Evolutionary conservation across 139 green algal species (phyloP).

Genomic region (Tetradesmus lagerheimii): DNA sequence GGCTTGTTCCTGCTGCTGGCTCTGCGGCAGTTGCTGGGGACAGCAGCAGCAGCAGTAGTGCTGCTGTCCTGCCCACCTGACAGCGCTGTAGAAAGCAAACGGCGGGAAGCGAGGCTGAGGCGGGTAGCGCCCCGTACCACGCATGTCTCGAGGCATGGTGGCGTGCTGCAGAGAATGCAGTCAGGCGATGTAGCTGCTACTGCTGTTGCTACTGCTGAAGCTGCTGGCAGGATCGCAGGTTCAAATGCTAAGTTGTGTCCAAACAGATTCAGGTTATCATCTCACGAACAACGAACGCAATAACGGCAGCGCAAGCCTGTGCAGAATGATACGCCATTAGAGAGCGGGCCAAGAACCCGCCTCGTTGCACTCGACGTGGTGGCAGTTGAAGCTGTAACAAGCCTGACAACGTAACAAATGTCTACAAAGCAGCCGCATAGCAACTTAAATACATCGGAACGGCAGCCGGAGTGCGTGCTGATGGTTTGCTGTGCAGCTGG

Average conservation of each 20-base stretch:
- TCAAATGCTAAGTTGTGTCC: too few species aligned
- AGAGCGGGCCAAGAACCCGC: background rate
- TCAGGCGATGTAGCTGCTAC: background rate
- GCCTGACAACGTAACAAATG: too few species aligned
- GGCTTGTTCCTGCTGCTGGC: background rate
- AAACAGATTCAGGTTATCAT: too few species aligned
- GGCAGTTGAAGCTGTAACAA: background rate
- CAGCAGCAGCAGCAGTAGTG: background rate
- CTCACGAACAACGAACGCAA: too few species aligned
- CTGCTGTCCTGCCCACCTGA: slow-evolving; percentile 51
- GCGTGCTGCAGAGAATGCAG: background rate
- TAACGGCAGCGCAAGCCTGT: background rate
- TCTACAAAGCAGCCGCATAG: too few species aligned
- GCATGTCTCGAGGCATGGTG: slow-evolving; percentile 74
- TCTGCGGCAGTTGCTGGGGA: background rate
- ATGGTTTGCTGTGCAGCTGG: too few species aligned
- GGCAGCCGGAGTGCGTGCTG: too few species aligned
- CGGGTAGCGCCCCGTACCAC: slow-evolving; percentile 74
- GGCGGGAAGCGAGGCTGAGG: slow-evolving; percentile 79
- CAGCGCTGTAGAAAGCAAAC: slow-evolving; percentile 87
- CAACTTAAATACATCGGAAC: too few species aligned
- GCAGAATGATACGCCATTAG: background rate
- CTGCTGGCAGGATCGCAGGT: background rate
- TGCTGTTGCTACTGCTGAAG: background rate
- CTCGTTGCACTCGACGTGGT: background rate